Evolutionary conservation across 176 grass and related monocot species (phyloP), one percentile per base, ranked within the genome.

Genomic region (Cenchrus americanus): DNA sequence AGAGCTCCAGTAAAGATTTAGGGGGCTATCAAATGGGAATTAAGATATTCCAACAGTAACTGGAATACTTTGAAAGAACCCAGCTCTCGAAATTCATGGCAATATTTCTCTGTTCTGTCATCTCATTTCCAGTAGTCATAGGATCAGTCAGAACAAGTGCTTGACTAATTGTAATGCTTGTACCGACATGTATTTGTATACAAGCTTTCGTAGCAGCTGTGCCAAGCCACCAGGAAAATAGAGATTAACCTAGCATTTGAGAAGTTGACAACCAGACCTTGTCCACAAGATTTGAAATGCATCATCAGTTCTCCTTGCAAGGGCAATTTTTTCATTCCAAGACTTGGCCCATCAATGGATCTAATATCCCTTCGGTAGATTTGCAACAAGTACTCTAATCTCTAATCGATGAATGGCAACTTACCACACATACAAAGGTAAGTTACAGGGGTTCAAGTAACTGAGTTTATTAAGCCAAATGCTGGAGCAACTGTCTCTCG

Each of bases 301-400:
- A 41, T 80, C 62, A 86, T 68, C 67, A 83, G 2, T 76, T 30
- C 24, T 88, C 85, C 46, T 51, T 75, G 82, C 91, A 93, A 37
- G 82, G 82, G 63, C 85, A 90, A 30, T 59, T 63, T 68, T 23
- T 82, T 71, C 40, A 71, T 83, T 69, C 79, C 41, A 76, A 86
- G 90, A 89, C 41, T 73, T 66, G 65, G 26, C 43, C 84, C 51
- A 66, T 90, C 74, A 77, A 58, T 73, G 42, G 79, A 40, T 64
- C 30, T 86, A 58, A 80, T 75, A 55, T 76, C 62, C 75, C 44
- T 80, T 17, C 9, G 69, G 63, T 66, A 93, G 71, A 86, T 76
- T 59, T 69, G 76, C 7, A 51, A 71, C 24, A 86, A 41, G 62
- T 67, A 78, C 49, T 86, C 83, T 8, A 77, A 87, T 86, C 34